These are phyloP conservation scores for Elsinoe perseae DNA, from an alignment of 2,329 filamentous ascomycete genomes.

Conservation along the genomic window DNA sequence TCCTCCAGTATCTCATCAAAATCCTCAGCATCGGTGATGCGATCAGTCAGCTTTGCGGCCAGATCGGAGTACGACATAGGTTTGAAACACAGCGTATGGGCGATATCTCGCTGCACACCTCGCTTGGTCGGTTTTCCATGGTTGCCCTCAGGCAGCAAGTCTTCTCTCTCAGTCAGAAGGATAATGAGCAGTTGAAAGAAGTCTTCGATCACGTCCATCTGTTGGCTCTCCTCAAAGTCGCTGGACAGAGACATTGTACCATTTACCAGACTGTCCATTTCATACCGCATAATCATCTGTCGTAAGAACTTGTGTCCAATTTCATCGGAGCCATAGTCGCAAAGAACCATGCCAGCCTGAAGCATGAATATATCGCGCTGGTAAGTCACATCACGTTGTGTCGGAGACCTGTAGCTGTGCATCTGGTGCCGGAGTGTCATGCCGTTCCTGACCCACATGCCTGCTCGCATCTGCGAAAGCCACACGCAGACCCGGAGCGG, in stretches of 20 bases:
- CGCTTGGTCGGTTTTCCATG: conserved; percentile 36
- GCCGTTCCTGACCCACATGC: conserved; percentile 97
- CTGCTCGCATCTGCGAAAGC: conserved; percentile 95
- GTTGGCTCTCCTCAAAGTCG: conserved; percentile 77
- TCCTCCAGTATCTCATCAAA: conserved; percentile 78
- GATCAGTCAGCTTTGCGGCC: conserved; percentile 75
- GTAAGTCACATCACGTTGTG: conserved; percentile 83
- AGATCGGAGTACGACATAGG: conserved; percentile 92
- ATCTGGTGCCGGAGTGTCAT: conserved; percentile 94
- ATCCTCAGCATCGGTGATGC: conserved; percentile 79
- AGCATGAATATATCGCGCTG: conserved; percentile 91
- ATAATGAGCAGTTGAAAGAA: conserved; percentile 91
- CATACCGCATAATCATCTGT: conserved; percentile 85
- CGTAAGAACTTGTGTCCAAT: conserved; percentile 57
- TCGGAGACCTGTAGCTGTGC: conserved; percentile 82
- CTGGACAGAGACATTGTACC: conserved; percentile 67
- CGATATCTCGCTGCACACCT: conserved; percentile 79
- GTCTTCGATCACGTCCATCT: conserved; percentile 89
- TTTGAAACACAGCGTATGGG: conserved; percentile 92
- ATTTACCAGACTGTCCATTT: conserved; percentile 78
- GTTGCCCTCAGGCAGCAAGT: conserved; percentile 61
- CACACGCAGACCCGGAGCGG: conserved; percentile 89
- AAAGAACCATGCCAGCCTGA: conserved; percentile 82
- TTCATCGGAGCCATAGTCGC: conserved; percentile 58
- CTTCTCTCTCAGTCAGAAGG: conserved; percentile 78